Evolutionary conservation across 2,329 filamentous ascomycete genomes (phyloP).

Genomic region (Akanthomyces lecanii): DNA sequence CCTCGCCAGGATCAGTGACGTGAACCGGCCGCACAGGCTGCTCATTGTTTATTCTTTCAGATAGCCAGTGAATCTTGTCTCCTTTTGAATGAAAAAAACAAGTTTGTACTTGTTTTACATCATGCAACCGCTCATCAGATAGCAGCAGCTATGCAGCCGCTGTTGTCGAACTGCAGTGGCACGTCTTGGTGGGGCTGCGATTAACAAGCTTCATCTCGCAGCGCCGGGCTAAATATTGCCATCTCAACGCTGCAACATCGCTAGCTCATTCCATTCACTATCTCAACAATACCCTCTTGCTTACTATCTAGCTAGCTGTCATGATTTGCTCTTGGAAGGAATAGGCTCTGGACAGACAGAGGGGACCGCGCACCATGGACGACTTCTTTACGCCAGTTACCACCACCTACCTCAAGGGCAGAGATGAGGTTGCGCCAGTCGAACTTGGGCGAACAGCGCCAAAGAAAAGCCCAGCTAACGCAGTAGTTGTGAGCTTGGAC

Average conservation of each 20-base stretch:
- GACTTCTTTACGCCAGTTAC: conserved; percentile 51
- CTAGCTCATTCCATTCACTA: background rate
- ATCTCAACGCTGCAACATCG: background rate
- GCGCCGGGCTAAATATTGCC: background rate
- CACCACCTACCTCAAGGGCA: conserved; percentile 44
- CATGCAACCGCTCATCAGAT: background rate
- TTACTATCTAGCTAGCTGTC: background rate
- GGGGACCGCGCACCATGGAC: conserved; percentile 42
- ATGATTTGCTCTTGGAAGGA: background rate
- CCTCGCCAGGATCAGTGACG: background rate
- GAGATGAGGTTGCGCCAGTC: conserved; percentile 26
- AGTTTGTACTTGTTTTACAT: background rate
- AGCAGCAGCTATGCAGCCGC: no score
- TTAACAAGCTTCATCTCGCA: background rate
- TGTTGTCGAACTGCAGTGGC: background rate
- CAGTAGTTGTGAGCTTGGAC: conserved; percentile 32
- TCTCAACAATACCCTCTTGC: background rate
- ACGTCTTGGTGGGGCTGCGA: conserved; percentile 8
- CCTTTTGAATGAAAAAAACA: background rate
- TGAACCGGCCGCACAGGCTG: background rate
- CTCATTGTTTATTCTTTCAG: no score
- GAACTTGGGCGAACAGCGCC: conserved; percentile 1
- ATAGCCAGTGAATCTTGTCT: background rate
- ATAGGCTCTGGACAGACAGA: background rate
- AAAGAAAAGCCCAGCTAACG: conserved; percentile 8